Evolutionary conservation across 768 basidiomycete species (phyloP), one percentile per base, ranked within the genome.

Genomic region (Coprinopsis cinerea): DNA sequence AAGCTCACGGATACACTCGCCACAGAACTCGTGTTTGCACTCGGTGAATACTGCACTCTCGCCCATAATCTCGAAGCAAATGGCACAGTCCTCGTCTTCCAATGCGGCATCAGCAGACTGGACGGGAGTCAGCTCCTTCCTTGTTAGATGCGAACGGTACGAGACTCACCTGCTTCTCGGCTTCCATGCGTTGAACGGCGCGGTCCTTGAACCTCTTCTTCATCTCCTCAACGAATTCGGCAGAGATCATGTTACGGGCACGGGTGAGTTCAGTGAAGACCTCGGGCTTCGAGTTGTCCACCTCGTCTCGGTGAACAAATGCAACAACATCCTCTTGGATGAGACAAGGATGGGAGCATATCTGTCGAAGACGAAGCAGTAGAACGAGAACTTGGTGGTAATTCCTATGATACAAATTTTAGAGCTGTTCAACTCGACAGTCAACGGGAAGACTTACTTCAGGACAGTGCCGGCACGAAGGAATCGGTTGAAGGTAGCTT

Each of bases 311-410:
- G 14, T 57, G 58, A n/a, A 78, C 60, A 49, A 73, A 77, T 0
- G 75, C 74, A 0, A 62, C 67, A 2, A 67, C 75, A 28, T 73
- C 71, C 55, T 83, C 80, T 57, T 79, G 77, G 26, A 88, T 79
- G 5, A 88, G 68, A 13, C 72, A 75, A 1, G 87, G 82, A 60
- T 87, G 85, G 30, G 78, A 76, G 58, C 83, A 85, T 30, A 85
- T 65, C 57, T 87, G 85, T 9, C 84, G 75, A 1, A 89, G 71
- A 10, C 85, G 73, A 2, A 76, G 60, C 14, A 76, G 59, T 4
- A 77, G 53, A 5, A 76, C 74, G 4, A 77, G 62, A 41, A 81
- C 78, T 59, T 78, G 75, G 35, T 73, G 68, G 53, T 82, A 82
- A 55, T 85, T 81, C 59, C 75, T 78, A 42, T 1, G 18, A 43